Evolutionary conservation across 2,329 filamentous ascomycete genomes (phyloP).

Genomic region (Gliomastix tumulicola): DNA sequence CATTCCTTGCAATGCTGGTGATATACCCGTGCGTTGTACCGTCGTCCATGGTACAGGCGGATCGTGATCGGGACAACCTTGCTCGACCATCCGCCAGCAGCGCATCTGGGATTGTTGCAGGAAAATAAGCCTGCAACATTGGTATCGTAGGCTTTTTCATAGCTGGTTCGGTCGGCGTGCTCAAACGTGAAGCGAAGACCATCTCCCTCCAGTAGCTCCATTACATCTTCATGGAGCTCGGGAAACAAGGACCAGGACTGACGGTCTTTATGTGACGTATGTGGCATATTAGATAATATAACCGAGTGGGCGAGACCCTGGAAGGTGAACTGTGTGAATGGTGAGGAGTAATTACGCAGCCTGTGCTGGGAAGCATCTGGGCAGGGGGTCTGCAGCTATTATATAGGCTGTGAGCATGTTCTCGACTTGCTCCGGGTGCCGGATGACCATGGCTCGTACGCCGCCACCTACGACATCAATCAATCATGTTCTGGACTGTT

Average conservation of each 20-base stretch:
- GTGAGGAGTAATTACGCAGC: too few species aligned
- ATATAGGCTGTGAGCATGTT: too few species aligned
- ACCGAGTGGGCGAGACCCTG: too few species aligned
- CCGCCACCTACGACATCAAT: too few species aligned
- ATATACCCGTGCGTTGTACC: constrained; percentile 28
- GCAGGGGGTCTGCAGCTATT: too few species aligned
- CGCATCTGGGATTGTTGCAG: constrained; percentile 19
- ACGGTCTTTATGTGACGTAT: background rate
- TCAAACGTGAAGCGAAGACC: background rate
- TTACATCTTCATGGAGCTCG: background rate
- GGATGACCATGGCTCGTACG: too few species aligned
- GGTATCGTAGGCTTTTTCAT: constrained; percentile 6
- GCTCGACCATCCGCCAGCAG: constrained; percentile 19
- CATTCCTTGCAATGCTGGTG: constrained; percentile 25
- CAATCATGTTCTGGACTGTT: too few species aligned
- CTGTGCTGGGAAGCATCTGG: too few species aligned
- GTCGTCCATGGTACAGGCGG: constrained; percentile 14
- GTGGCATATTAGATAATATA: too few species aligned
- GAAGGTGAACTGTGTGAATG: too few species aligned
- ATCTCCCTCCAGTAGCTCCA: background rate
- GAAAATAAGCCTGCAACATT: constrained; percentile 13
- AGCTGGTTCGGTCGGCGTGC: background rate
- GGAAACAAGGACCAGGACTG: background rate
- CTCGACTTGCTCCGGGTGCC: too few species aligned
- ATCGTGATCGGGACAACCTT: constrained; percentile 23